Evolutionary conservation across 768 basidiomycete genomes (phyloP), one percentile per base, ranked within the genome.

Genomic region (Sarcodon sp.): DNA sequence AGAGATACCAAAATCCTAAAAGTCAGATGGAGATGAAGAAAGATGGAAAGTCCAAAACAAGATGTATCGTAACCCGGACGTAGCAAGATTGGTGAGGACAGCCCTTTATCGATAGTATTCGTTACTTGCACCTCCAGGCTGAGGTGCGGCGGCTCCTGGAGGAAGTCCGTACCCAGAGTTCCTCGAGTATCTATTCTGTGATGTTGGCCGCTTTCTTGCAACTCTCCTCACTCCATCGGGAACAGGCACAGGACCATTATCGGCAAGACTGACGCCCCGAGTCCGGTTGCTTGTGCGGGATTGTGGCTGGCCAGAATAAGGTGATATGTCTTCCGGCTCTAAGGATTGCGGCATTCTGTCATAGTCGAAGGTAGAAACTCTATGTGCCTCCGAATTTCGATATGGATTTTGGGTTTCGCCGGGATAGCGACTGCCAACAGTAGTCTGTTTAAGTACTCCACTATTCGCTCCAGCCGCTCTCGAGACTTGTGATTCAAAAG

Each of bases 211-310:
- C 43, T 73, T 77, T 56, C 87, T 69, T 43, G 86, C 75, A 27
- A 93, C 85, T 49, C 90, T 67, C 36, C 89, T 75, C 27, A 91
- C 90, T 47, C 84, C 83, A 13, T 85, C 80, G 7, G 79, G 75
- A 34, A 76, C 75, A 36, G 86, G 81, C 2, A 92, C 85, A 35
- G 88, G 89, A 11, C 93, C 93, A 56, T 76, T 67, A 54, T 97
- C 93, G 47, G 76, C 76, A 48, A 97, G 64, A 41, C 81, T 81
- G 44, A 96, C 73, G 18, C 92, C 89, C 9, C 86, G 76, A 5
- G 45, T 43, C 37, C 51, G 2, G 21, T 27, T 27, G 21, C 21
- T 27, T 27, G 21, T 54, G 47, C 52, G 50, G 27, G 48, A 27
- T 21, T 32, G 44, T 43, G 51, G 45, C 48, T 48, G 44, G 44